Percentiles rank a stretch among this genome's conserved stretches.
phyloP scores from a whole-genome alignment of 306 rosid genomes.

The Spatholobus suberectus region DNA sequence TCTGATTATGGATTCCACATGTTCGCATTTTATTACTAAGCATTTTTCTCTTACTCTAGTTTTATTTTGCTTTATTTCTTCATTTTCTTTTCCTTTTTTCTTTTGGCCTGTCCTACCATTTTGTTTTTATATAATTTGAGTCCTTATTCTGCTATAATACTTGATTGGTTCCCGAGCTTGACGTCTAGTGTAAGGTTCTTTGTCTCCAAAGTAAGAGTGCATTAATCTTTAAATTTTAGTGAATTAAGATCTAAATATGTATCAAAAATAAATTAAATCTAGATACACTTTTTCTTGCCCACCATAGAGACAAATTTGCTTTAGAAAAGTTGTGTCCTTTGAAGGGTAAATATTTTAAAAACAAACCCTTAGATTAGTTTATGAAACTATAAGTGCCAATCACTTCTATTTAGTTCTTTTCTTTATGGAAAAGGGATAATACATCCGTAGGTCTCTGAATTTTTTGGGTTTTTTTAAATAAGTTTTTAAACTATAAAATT shows the following conservation, averaged over 20 bases:
- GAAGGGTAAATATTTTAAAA: neutral
- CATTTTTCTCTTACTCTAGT: neutral
- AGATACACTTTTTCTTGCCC: neutral
- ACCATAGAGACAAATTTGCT: neutral
- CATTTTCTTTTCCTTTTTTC: neutral
- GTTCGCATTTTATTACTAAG: neutral
- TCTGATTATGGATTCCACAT: slow-evolving; percentile 10
- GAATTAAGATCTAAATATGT: neutral
- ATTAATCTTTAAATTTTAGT: neutral
- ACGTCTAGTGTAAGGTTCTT: neutral
- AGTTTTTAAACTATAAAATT: too few species aligned
- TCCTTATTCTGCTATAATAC: neutral
- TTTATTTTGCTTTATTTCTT: neutral
- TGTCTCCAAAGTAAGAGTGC: neutral
- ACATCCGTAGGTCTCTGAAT: too few species aligned
- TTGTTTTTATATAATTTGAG: neutral
- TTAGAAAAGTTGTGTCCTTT: neutral
- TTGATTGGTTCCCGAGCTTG: neutral
- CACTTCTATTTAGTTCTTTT: too few species aligned
- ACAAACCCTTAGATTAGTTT: neutral
- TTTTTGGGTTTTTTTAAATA: too few species aligned
- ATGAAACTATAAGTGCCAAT: too few species aligned
- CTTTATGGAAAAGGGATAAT: too few species aligned
- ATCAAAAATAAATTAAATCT: neutral
- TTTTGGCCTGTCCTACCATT: neutral